These are phyloP conservation scores for Amoebophrya sp. DNA, from an alignment of 169 alveolate species.

Conservation along the genomic window DNA sequence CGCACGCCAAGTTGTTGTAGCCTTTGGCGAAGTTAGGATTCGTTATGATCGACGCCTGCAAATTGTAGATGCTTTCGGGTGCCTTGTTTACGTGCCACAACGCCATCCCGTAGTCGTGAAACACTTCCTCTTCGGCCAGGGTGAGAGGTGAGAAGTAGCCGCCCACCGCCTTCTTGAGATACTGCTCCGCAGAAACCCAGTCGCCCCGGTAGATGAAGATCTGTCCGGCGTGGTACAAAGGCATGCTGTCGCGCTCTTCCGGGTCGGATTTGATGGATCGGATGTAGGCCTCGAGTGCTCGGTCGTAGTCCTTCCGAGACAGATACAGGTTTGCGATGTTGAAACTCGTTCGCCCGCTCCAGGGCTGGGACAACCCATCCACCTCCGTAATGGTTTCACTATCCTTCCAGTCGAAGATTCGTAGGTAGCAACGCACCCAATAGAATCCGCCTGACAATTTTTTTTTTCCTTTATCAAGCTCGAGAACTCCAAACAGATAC, in stretches of 20 bases:
- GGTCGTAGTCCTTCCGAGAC: conserved; percentile 35
- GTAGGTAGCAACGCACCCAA: not conserved
- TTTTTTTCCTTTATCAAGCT: too few relatives aligned
- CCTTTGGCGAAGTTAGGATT: conserved; percentile 44
- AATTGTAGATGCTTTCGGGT: conserved; percentile 23
- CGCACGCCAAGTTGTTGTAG: conserved; percentile 45
- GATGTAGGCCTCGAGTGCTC: conserved; percentile 33
- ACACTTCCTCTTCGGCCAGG: conserved; percentile 45
- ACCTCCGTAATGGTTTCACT: conserved; percentile 36
- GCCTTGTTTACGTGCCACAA: conserved; percentile 39
- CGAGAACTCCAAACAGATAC: too few relatives aligned
- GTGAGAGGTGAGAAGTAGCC: conserved; percentile 39
- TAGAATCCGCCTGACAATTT: not conserved
- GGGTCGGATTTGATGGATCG: conserved; percentile 37
- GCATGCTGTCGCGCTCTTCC: conserved; percentile 40
- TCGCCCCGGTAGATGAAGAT: conserved; percentile 39
- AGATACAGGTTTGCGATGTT: conserved; percentile 30
- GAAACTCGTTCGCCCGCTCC: conserved; percentile 36
- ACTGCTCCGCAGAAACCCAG: conserved; percentile 28
- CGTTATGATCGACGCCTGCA: conserved; percentile 33
- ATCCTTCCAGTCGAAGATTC: conserved; percentile 37
- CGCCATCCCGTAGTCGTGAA: conserved; percentile 47
- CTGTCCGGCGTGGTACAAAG: conserved; percentile 43
- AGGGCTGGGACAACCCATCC: conserved; percentile 33
- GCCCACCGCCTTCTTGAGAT: conserved; percentile 32